A percentile compares a stretch with the other conserved stretches of the same genome.
Evolutionary conservation across 2,329 filamentous ascomycete species (phyloP).

Genomic region (Raffaelea deltoideospora): DNA sequence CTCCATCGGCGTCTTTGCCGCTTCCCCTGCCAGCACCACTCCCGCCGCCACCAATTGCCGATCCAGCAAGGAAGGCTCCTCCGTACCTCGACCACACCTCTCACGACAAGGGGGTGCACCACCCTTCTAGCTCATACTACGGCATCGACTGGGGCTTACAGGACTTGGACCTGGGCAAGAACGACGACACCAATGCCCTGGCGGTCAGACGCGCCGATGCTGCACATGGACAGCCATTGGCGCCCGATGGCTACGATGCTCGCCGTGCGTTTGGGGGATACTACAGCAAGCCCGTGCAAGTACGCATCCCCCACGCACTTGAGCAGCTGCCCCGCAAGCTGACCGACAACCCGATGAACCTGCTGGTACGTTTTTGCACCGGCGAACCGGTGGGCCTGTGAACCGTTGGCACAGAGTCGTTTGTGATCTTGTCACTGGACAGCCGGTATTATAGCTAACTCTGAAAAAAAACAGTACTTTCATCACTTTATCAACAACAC

Average conservation of each 20-base stretch:
- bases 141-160: slow-evolving; percentile 57
- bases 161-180: slow-evolving; percentile 55
- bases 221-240: slow-evolving; percentile 2
- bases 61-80: background rate
- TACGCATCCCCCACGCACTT: slow-evolving; percentile 35
- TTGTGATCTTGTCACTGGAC: too few species aligned
- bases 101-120: slow-evolving; percentile 1
- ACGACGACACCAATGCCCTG: slow-evolving; percentile 56
- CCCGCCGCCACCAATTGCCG: background rate
- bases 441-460: too few species aligned
- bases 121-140: slow-evolving; percentile 32
- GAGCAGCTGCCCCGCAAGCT: slow-evolving; percentile 36
- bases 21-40: background rate
- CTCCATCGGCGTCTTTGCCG: background rate
- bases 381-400: background rate
- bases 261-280: slow-evolving; percentile 41
- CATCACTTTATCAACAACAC: slow-evolving; percentile 65
- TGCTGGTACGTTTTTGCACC: slow-evolving; percentile 38
- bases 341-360: slow-evolving; percentile 61
- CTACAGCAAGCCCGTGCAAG: slow-evolving; percentile 52
- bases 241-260: slow-evolving; percentile 15
- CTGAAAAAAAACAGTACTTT: slow-evolving; percentile 27
- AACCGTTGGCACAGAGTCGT: too few species aligned
- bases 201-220: slow-evolving; percentile 14
- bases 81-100: background rate